These are phyloP conservation scores for Irpex sp. DNA, from an alignment of 1,284 basidiomycete genomes.

Conservation along the genomic window DNA sequence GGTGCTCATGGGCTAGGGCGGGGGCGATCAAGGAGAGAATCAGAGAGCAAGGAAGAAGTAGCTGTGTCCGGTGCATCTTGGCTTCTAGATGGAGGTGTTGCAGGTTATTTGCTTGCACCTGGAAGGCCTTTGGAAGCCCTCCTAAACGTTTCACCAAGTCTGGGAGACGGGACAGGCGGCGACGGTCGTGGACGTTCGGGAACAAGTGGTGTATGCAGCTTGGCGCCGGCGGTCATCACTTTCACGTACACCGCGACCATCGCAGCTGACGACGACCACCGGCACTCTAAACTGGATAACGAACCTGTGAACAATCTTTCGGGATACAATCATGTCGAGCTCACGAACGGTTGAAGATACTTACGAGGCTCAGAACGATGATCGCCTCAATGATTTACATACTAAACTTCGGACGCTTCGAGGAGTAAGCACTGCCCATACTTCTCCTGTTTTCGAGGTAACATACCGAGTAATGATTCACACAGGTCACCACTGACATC, in stretches of 20 bases:
- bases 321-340: constrained; percentile 5
- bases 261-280: too few relatives aligned
- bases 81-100: background rate
- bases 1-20: constrained; percentile 53
- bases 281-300: too few relatives aligned
- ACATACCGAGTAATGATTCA: background rate
- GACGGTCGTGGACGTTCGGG: background rate
- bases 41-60: background rate
- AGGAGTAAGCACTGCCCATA: constrained; percentile 46
- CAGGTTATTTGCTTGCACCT: background rate
- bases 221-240: background rate
- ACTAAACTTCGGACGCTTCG: constrained; percentile 75
- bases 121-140: background rate
- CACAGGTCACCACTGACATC: constrained; percentile 75
- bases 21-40: constrained; percentile 14
- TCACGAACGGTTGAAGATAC: constrained; percentile 47
- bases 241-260: too few relatives aligned
- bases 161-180: background rate
- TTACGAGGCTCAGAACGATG: constrained; percentile 80
- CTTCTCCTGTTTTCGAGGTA: background rate
- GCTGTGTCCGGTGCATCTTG: background rate
- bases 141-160: background rate
- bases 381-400: constrained; percentile 75
- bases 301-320: too few relatives aligned
- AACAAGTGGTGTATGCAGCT: background rate